phyloP scores from a whole-genome alignment of 2,329 filamentous ascomycete genomes.

The Pezicula carpinea region DNA sequence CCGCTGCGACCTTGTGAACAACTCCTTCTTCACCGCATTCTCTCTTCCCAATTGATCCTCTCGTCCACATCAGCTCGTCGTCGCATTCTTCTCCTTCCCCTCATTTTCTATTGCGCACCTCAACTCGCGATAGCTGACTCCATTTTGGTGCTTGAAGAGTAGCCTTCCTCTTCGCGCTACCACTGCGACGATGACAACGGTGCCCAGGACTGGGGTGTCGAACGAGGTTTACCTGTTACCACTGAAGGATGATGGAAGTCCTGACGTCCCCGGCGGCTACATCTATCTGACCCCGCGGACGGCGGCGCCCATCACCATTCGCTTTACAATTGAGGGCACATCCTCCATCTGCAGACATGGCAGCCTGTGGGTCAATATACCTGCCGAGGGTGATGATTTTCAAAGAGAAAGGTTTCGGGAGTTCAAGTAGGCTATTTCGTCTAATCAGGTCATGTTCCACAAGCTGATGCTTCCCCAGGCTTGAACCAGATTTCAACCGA shows the following conservation, averaged over 20 bases:
- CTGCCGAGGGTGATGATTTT: constrained; percentile 70
- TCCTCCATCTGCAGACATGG: constrained; percentile 94
- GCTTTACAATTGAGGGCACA: constrained; percentile 89
- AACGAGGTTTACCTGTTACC: constrained; percentile 81
- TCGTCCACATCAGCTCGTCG: not conserved
- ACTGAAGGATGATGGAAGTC: constrained; percentile 88
- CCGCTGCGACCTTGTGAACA: not conserved
- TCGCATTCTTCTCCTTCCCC: not conserved
- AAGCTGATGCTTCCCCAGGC: constrained; percentile 44
- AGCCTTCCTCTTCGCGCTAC: not conserved
- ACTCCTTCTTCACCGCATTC: not conserved
- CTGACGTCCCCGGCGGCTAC: constrained; percentile 83
- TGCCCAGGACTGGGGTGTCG: constrained; percentile 57
- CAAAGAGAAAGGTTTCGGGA: constrained; percentile 75
- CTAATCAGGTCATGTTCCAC: constrained; percentile 1
- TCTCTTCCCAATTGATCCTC: not conserved
- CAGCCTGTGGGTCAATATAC: constrained; percentile 95
- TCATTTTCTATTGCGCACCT: not conserved
- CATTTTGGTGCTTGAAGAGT: not conserved
- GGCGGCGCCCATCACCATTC: constrained; percentile 69
- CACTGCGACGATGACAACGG: constrained; percentile 35
- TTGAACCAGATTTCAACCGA: constrained; percentile 88
- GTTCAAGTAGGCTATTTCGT: constrained; percentile 65
- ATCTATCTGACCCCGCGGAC: constrained; percentile 80
- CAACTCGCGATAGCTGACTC: not conserved